A percentile compares a stretch with the other conserved stretches of the same genome.
Evolutionary conservation across 2,329 filamentous ascomycete species (phyloP).

Genomic region (Colletotrichum sp.): DNA sequence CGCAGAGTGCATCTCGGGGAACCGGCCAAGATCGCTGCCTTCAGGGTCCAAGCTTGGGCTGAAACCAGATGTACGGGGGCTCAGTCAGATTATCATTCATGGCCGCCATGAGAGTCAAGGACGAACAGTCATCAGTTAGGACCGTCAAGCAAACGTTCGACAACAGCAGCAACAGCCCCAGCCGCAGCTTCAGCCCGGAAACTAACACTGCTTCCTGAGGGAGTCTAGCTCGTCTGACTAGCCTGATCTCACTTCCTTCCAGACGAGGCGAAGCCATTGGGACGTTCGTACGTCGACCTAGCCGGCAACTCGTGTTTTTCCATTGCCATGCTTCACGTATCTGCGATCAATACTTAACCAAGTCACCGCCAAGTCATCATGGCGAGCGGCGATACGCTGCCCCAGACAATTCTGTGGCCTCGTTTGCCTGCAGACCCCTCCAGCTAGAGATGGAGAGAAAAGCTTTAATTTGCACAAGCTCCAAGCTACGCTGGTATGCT

Average conservation of each 20-base stretch:
- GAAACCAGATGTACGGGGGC: constrained; percentile 14
- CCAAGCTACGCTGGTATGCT: not conserved
- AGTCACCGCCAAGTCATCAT: not conserved
- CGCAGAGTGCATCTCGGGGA: not conserved
- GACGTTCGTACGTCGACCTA: not conserved
- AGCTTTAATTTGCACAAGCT: constrained; percentile 12
- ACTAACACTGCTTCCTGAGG: not conserved
- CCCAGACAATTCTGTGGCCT: not conserved
- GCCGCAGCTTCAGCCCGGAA: not conserved
- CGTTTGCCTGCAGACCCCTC: not conserved
- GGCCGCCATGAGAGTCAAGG: not conserved
- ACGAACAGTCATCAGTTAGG: not conserved
- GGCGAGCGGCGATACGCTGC: not conserved
- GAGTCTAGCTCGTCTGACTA: not conserved
- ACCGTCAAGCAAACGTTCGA: not conserved
- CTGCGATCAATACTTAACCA: not conserved
- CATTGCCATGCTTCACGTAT: not conserved
- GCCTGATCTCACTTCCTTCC: not conserved
- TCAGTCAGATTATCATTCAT: not conserved
- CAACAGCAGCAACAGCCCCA: not conserved
- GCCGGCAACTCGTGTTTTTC: not conserved
- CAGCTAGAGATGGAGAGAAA: not conserved
- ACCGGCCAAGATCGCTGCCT: constrained; percentile 6
- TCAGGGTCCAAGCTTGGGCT: constrained; percentile 18
- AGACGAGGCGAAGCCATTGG: not conserved